These are phyloP conservation scores for Candida arabinofermentans DNA, from an alignment of 805 yeast species.

Conservation along the genomic window DNA sequence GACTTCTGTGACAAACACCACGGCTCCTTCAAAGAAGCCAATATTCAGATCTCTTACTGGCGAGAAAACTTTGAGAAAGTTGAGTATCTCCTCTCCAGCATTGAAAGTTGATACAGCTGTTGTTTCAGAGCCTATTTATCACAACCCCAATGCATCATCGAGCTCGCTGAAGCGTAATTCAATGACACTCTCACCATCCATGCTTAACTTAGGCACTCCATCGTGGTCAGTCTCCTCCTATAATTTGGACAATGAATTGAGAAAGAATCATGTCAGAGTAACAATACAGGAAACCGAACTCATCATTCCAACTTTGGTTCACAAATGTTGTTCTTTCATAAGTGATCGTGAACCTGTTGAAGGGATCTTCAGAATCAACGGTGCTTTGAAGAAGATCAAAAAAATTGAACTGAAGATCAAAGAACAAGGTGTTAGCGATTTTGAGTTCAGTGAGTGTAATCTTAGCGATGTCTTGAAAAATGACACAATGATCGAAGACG, in stretches of 20 bases:
- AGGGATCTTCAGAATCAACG: slow-evolving; percentile 36
- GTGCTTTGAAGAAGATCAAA: slow-evolving; percentile 31
- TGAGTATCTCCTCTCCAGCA: slow-evolving; percentile 13
- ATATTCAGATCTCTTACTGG: slow-evolving; percentile 17
- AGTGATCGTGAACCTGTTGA: slow-evolving; percentile 22
- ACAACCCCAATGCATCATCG: background rate
- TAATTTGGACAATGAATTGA: slow-evolving; percentile 23
- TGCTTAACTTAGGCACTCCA: slow-evolving; percentile 5
- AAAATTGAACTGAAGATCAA: slow-evolving; percentile 25
- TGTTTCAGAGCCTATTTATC: background rate
- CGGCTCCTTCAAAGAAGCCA: slow-evolving; percentile 10
- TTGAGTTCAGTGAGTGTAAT: slow-evolving; percentile 14
- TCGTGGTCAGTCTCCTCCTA: slow-evolving; percentile 6
- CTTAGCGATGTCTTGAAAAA: slow-evolving; percentile 8
- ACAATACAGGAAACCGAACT: slow-evolving; percentile 11
- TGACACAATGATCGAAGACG: slow-evolving; percentile 11
- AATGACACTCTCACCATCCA: slow-evolving; percentile 4
- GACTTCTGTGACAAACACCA: background rate
- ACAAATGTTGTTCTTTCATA: slow-evolving; percentile 30
- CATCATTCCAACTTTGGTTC: slow-evolving; percentile 28
- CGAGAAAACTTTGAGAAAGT: slow-evolving; percentile 9
- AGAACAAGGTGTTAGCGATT: slow-evolving; percentile 18
- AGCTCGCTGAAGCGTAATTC: slow-evolving; percentile 5
- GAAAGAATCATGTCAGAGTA: slow-evolving; percentile 12
- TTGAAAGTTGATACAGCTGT: slow-evolving; percentile 8